Conservation (phyloP, 2,329 filamentous ascomycete species). For the Hypoxylon sp. region DNA sequence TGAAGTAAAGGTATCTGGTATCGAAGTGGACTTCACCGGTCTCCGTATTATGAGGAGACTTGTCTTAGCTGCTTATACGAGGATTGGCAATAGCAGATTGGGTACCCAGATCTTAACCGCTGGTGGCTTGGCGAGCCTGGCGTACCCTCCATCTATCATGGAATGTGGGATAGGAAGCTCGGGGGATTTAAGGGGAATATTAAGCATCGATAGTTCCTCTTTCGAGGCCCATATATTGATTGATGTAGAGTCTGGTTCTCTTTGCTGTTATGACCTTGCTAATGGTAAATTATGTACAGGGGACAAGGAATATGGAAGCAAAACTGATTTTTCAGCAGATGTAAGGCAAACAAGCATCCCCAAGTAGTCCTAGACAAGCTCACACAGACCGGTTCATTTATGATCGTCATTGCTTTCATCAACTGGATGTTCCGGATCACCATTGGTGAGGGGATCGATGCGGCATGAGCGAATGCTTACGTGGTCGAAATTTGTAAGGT, state of each 20-base stretch:
- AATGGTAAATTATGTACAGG: not conserved
- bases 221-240: not conserved
- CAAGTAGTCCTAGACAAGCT: not conserved
- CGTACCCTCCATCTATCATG: not conserved
- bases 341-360: not conserved
- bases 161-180: not conserved
- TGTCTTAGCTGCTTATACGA: not conserved
- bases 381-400: slow-evolving; percentile 11
- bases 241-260: not conserved
- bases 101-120: slow-evolving; percentile 3
- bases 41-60: not conserved
- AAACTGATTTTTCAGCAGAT: not conserved
- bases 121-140: slow-evolving; percentile 3
- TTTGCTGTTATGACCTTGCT: not conserved
- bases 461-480: slow-evolving; percentile 16
- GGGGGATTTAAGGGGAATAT: not conserved
- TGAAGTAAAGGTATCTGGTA: not conserved
- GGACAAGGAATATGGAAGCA: not conserved
- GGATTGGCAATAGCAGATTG: not conserved
- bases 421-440: slow-evolving; percentile 15
- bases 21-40: not conserved
- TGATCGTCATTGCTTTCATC: slow-evolving; percentile 20
- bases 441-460: slow-evolving; percentile 15
- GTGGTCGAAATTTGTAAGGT: slow-evolving; percentile 10
- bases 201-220: not conserved